phyloP scores from a whole-genome alignment of 805 yeast genomes.

The Cyberlindnera japonica region DNA sequence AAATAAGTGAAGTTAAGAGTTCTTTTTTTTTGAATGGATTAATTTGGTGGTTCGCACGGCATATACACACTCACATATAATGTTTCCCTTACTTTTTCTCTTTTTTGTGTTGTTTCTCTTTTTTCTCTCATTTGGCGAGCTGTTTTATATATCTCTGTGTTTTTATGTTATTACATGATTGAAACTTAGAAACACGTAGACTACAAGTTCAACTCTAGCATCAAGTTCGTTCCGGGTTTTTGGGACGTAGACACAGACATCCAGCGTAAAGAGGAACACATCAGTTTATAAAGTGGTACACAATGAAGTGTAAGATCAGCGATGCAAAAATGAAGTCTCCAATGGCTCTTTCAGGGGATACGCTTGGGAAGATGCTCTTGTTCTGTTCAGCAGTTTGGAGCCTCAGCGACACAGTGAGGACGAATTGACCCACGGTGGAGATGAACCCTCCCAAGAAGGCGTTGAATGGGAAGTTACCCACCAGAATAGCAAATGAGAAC shows the following conservation, averaged over 20 bases:
- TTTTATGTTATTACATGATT: not conserved
- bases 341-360: constrained; percentile 62
- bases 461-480: constrained; percentile 94
- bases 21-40: no score
- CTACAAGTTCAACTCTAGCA: no score
- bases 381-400: constrained; percentile 56
- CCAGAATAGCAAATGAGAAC: constrained; percentile 67
- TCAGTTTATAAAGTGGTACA: constrained; percentile 85
- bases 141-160: not conserved
- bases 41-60: no score
- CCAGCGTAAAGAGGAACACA: no score
- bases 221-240: no score
- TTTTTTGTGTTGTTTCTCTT: not conserved
- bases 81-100: not conserved
- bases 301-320: constrained; percentile 82
- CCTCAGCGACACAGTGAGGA: constrained; percentile 76
- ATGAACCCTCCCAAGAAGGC: constrained; percentile 93
- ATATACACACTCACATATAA: not conserved
- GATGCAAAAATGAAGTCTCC: constrained; percentile 89
- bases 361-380: constrained; percentile 33
- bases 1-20: no score
- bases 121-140: not conserved
- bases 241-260: not conserved
- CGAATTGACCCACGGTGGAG: constrained; percentile 93
- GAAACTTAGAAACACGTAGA: no score